Evolutionary conservation across 2,329 filamentous ascomycete species (phyloP), one percentile per base, ranked within the genome.

Genomic region (Fusarium cyanostomum): DNA sequence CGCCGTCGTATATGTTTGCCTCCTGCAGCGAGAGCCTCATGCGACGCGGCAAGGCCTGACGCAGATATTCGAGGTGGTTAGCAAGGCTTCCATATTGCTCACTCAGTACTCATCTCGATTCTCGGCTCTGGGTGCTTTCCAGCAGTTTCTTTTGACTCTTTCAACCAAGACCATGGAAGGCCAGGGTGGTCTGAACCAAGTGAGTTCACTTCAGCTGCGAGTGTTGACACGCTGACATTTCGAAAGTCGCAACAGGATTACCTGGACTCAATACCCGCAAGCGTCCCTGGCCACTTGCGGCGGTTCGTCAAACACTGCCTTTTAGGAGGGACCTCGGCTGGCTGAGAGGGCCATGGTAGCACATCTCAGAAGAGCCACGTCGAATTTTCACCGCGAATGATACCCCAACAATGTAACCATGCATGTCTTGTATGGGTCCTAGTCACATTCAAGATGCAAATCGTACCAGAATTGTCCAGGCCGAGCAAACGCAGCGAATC

Each of bases 121-220:
- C n/a, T 30, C 34, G 0, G 59, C 46, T 1, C 21, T 63, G 11
- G 39, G 34, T 2, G 13, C 30, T 0, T 63, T 63, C 10, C 60
- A 63, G 3, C 48, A 63, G 3, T 59, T 63, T 13, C n/a, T 63
- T 1, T 7, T 63, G 0, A 10, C 59, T 0, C 10, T 63, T 0
- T 63, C 60, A 6, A 63, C 60, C 0, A 63, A 37, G 10, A 31
- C 59, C 1, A 63, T 63, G 54, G 53, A 59, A 4, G 54, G 54
- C 1, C 39, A 34, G 7, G 27, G 10, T 1, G 38, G 13, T 8
- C 5, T 44, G 0, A 37, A 37, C 34, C 44, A 31, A 38, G 58
- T 39, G 15, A 3, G 30, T 18, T 8, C 11, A 12, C 2, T 2
- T 13, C 15, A 0, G 1, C 15, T 31, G 21, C 21, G 13, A 21